Base-by-base conservation (phyloP, 768 basidiomycete genomes). In the Exsudoporus frostii region DNA sequence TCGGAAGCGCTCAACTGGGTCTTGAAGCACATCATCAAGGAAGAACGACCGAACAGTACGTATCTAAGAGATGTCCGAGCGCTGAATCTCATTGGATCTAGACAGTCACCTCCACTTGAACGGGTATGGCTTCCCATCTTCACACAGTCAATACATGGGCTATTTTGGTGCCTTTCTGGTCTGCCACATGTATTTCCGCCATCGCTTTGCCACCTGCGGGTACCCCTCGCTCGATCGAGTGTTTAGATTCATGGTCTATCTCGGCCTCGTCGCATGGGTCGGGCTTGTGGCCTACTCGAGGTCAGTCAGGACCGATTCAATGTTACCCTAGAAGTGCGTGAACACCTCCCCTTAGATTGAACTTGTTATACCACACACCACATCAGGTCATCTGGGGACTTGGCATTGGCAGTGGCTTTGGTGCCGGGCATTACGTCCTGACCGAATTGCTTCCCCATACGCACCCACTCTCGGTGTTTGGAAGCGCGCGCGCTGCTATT, bases 131-230 rank as follows among this genome's bases (percentile, higher is more conserved):
- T 92, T 92, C 60, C 91, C 91, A 0, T 92, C 90, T 1, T 91
- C 89, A 14, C 91, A 93, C 64, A 90, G 88, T 68, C 91, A 93
- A 69, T 91, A 86, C 66, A 92, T 93, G 91, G 91, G 83, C 15
- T 93, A 88, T 70, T 92, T 93, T 58, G 76, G 85, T 6, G 76
- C 88, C 0, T 93, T 92, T 68, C 67, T 92, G 40, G 64, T 84
- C 39, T 82, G 86, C 63, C 91, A 93, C 70, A 64, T 92, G 45
- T 79, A 79, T 57, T 84, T 83, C 57, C 81, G 82, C 33, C 89
- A 92, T 61, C 76, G 78, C 4, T 90, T 88, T 58, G 51, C 74
- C 2, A 69, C 81, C 3, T 82, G 79, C 2, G 86, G 86, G 7
- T 75, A 50, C 25, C 47, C 53, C 10, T 17, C 79, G 11, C 54